A percentile compares a stretch with the other conserved stretches of the same genome.
These are phyloP conservation scores for Violaceomyces palustris DNA, from an alignment of 1,284 basidiomycete genomes.

Conservation along the genomic window DNA sequence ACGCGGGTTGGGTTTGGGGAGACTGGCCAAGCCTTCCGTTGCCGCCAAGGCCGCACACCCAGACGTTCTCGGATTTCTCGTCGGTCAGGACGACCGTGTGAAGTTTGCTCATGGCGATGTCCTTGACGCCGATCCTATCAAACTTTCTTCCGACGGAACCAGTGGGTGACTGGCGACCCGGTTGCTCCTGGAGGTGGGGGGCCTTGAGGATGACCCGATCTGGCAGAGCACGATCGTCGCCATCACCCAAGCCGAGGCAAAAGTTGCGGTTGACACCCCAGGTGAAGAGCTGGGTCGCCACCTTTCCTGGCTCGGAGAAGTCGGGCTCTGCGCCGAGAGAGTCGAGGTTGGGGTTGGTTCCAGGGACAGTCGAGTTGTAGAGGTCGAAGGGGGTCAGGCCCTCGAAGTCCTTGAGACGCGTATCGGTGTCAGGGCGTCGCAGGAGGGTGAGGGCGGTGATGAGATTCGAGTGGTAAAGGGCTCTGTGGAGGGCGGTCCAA, in stretches of 20 bases:
- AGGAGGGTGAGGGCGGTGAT: constrained; percentile 71
- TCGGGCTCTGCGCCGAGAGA: constrained; percentile 11
- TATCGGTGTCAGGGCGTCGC: constrained; percentile 70
- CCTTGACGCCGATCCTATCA: constrained; percentile 36
- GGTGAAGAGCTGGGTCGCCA: constrained; percentile 64
- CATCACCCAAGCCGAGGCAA: constrained; percentile 72
- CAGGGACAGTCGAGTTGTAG: constrained; percentile 63
- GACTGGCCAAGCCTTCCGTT: constrained; percentile 62
- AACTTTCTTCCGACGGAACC: constrained; percentile 32
- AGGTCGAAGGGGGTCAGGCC: constrained; percentile 90
- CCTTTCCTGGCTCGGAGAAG: constrained; percentile 1
- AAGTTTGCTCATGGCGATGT: constrained; percentile 44
- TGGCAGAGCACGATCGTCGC: constrained; percentile 71
- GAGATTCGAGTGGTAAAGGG: constrained; percentile 81
- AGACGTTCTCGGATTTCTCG: constrained; percentile 44
- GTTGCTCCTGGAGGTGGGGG: constrained; percentile 20
- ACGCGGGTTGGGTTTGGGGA: constrained; percentile 72
- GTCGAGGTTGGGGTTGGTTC: constrained; percentile 36
- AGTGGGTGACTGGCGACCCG: too few species aligned
- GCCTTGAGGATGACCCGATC: constrained; percentile 72
- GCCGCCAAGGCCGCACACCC: constrained; percentile 45
- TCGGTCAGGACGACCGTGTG: constrained; percentile 46
- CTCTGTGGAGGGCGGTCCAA: constrained; percentile 88
- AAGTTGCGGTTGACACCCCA: constrained; percentile 79
- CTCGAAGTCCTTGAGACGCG: constrained; percentile 73